A percentile compares a stretch with the other conserved stretches of the same genome.
Evolutionary conservation across 1,284 basidiomycete species (phyloP).

Genomic region (Meripilus lineatus): DNA sequence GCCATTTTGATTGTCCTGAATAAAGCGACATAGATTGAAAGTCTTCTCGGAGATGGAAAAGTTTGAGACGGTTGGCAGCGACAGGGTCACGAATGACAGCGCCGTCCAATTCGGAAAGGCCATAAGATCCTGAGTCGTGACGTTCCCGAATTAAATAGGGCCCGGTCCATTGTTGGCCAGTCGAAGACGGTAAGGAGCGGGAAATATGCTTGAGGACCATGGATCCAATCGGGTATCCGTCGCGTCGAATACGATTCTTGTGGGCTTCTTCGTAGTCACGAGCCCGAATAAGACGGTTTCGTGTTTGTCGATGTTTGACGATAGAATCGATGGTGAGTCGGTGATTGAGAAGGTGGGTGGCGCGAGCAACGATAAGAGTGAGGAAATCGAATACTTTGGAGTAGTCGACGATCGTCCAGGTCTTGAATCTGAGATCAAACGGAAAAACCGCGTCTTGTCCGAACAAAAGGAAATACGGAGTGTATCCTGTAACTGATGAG

Average conservation of each 20-base stretch:
- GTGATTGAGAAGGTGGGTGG: slow-evolving; percentile 17
- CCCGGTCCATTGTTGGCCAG: slow-evolving; percentile 22
- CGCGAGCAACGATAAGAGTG: slow-evolving; percentile 21
- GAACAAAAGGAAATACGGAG: slow-evolving; percentile 32
- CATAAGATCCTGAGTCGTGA: background rate
- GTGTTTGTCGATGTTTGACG: slow-evolving; percentile 12
- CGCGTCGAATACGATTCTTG: background rate
- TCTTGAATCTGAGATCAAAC: slow-evolving; percentile 27
- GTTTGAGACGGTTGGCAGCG: background rate
- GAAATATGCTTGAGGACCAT: slow-evolving; percentile 26
- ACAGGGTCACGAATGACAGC: background rate
- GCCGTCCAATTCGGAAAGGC: background rate
- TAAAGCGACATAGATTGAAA: background rate
- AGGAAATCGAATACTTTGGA: slow-evolving; percentile 15
- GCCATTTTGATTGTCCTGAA: too few species aligned
- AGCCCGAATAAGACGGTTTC: background rate
- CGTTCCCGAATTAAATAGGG: slow-evolving; percentile 24
- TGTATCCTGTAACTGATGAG: slow-evolving; percentile 23
- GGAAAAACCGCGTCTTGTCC: slow-evolving; percentile 27
- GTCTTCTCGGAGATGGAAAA: background rate
- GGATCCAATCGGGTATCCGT: slow-evolving; percentile 15
- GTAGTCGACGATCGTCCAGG: slow-evolving; percentile 28
- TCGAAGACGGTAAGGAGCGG: slow-evolving; percentile 29
- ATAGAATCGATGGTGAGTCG: slow-evolving; percentile 8
- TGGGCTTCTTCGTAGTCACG: background rate